These are phyloP conservation scores for Arbutus unedo DNA, from an alignment of 148 eudicot species.

Conservation along the genomic window DNA sequence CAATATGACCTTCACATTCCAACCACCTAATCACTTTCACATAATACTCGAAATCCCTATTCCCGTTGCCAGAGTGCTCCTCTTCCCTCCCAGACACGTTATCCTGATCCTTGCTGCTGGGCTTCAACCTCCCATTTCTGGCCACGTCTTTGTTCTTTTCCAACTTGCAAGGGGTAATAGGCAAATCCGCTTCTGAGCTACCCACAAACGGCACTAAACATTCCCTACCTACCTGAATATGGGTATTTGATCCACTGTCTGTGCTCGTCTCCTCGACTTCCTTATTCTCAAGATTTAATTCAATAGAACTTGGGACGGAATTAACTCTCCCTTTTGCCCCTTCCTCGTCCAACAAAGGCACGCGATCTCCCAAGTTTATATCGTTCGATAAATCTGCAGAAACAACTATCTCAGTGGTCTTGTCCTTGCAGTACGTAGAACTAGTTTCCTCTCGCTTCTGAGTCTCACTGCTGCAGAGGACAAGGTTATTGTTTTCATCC, in stretches of 20 bases:
- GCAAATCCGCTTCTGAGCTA: constrained; percentile 42
- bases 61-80: constrained; percentile 31
- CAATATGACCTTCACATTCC: constrained; percentile 74
- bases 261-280: constrained; percentile 37
- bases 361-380: constrained; percentile 17
- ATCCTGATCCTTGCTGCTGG: constrained; percentile 29
- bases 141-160: constrained; percentile 43
- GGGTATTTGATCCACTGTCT: constrained; percentile 35
- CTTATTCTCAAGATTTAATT: constrained; percentile 26
- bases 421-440: constrained; percentile 23
- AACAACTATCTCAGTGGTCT: constrained; percentile 21
- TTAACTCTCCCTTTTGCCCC: constrained; percentile 13
- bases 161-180: constrained; percentile 60
- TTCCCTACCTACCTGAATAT: constrained; percentile 26
- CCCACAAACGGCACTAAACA: constrained; percentile 27
- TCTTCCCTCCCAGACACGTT: constrained; percentile 35
- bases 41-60: constrained; percentile 50
- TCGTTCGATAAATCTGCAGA: constrained; percentile 13
- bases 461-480: constrained; percentile 32
- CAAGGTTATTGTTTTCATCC: constrained; percentile 65
- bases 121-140: constrained; percentile 30
- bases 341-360: constrained; percentile 38
- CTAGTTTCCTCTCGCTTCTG: constrained; percentile 33
- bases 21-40: constrained; percentile 69
- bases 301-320: constrained; percentile 25